phyloP scores from a whole-genome alignment of 2,329 filamentous ascomycete species.

The Xylariaceae sp. region DNA sequence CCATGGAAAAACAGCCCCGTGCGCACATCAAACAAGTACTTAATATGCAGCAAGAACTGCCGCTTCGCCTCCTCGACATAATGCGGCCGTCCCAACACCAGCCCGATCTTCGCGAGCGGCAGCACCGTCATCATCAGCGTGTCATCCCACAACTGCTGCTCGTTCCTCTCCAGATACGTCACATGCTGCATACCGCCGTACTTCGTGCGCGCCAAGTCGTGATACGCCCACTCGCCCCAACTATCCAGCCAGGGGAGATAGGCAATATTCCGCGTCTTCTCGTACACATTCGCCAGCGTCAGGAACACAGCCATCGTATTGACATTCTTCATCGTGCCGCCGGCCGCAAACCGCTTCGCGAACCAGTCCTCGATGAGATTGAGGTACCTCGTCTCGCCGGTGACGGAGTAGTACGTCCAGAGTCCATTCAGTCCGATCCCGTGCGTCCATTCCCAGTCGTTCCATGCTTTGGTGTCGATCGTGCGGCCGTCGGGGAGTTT shows the following conservation, averaged over 20 bases:
- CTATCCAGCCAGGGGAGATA: conserved; percentile 73
- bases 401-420: conserved; percentile 75
- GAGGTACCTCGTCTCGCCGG: conserved; percentile 55
- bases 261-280: conserved; percentile 61
- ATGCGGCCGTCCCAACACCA: conserved; percentile 61
- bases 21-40: conserved; percentile 68
- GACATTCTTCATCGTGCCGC: conserved; percentile 77
- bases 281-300: conserved; percentile 72
- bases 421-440: conserved; percentile 75
- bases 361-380: conserved; percentile 71
- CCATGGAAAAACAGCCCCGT: conserved; percentile 77
- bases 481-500: conserved; percentile 65
- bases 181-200: conserved; percentile 71
- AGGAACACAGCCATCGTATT: conserved; percentile 79
- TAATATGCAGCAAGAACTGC: conserved; percentile 71
- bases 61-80: conserved; percentile 74
- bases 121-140: conserved; percentile 85
- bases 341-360: conserved; percentile 58
- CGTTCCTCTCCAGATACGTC: conserved; percentile 66
- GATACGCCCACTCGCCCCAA: conserved; percentile 80
- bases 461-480: conserved; percentile 81
- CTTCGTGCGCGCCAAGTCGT: conserved; percentile 66
- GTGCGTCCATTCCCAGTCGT: conserved; percentile 80
- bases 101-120: conserved; percentile 73
- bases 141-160: conserved; percentile 77